A percentile compares a stretch with the other conserved stretches of the same genome.
These are phyloP conservation scores for Trichoderma koningii DNA, from an alignment of 2,329 filamentous ascomycete genomes.

Conservation along the genomic window DNA sequence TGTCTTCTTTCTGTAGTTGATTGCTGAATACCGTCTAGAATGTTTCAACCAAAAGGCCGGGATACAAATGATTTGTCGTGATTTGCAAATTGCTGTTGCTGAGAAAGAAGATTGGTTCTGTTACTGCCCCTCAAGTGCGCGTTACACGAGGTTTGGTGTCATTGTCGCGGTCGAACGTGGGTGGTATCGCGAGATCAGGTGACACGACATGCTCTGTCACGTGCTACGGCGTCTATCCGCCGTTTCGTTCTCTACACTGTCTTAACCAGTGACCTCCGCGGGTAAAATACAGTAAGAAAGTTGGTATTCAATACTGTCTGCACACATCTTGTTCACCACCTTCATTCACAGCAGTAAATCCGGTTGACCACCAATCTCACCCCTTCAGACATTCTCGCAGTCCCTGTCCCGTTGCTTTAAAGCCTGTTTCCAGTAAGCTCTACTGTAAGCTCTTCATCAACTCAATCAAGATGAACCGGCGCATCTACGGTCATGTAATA, in stretches of 20 bases:
- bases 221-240: not conserved
- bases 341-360: too few relatives aligned
- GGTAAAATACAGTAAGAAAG: too few relatives aligned
- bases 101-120: not conserved
- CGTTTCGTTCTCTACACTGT: not conserved
- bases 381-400: too few relatives aligned
- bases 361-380: too few relatives aligned
- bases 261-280: not conserved
- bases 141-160: slow-evolving; percentile 1
- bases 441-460: too few relatives aligned
- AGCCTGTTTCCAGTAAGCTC: too few relatives aligned
- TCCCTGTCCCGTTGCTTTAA: too few relatives aligned
- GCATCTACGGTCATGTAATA: too few relatives aligned
- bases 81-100: not conserved
- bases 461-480: too few relatives aligned
- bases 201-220: slow-evolving; percentile 15
- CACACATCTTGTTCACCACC: too few relatives aligned
- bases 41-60: not conserved
- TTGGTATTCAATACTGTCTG: too few relatives aligned
- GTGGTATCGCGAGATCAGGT: slow-evolving; percentile 25
- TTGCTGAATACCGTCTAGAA: not conserved
- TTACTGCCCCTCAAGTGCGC: slow-evolving; percentile 21
- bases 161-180: not conserved
- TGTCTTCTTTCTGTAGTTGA: not conserved
- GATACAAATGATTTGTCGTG: too few relatives aligned